Evolutionary conservation across 2,329 filamentous ascomycete species (phyloP).

Genomic region (Pseudopithomyces maydicus): DNA sequence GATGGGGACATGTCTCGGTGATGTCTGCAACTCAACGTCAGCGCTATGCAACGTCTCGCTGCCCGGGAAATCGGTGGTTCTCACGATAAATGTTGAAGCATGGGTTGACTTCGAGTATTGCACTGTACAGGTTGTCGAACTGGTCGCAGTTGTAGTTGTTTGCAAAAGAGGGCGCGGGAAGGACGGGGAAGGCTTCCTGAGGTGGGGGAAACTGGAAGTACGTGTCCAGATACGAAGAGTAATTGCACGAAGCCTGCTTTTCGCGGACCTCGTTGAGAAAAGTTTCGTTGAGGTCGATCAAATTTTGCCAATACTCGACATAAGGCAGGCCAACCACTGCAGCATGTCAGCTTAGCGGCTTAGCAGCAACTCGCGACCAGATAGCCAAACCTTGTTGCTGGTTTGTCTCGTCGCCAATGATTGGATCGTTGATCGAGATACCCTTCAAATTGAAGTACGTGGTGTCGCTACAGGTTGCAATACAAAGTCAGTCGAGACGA

Average conservation of each 20-base stretch:
- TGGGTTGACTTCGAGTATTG: slow-evolving; percentile 51
- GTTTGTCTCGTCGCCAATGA: slow-evolving; percentile 48
- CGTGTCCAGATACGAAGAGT: slow-evolving; percentile 38
- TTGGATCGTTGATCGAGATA: slow-evolving; percentile 56
- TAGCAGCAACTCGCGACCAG: background rate
- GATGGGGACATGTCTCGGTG: slow-evolving; percentile 51
- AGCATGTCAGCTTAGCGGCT: slow-evolving; percentile 10
- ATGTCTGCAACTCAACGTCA: slow-evolving; percentile 32
- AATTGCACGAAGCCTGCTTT: slow-evolving; percentile 42
- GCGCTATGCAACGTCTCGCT: too few species aligned
- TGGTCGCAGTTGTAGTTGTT: slow-evolving; percentile 44
- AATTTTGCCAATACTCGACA: slow-evolving; percentile 47
- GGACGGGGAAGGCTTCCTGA: slow-evolving; percentile 31
- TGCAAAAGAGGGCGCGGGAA: slow-evolving; percentile 21
- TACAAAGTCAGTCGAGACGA: slow-evolving; percentile 11
- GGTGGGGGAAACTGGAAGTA: slow-evolving; percentile 50
- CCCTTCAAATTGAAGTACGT: slow-evolving; percentile 59
- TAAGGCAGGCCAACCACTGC: slow-evolving; percentile 41
- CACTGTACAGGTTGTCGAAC: slow-evolving; percentile 47
- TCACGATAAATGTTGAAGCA: slow-evolving; percentile 56
- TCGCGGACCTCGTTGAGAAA: slow-evolving; percentile 44
- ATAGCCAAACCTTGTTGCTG: slow-evolving; percentile 43
- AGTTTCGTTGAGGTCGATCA: slow-evolving; percentile 51
- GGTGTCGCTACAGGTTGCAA: background rate
- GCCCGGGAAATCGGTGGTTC: too few species aligned